A percentile compares a stretch with the other conserved stretches of the same genome.
These are phyloP conservation scores for Gorgonomyces haynaldii DNA, from an alignment of 192 early-diverging fungal species.

Conservation along the genomic window DNA sequence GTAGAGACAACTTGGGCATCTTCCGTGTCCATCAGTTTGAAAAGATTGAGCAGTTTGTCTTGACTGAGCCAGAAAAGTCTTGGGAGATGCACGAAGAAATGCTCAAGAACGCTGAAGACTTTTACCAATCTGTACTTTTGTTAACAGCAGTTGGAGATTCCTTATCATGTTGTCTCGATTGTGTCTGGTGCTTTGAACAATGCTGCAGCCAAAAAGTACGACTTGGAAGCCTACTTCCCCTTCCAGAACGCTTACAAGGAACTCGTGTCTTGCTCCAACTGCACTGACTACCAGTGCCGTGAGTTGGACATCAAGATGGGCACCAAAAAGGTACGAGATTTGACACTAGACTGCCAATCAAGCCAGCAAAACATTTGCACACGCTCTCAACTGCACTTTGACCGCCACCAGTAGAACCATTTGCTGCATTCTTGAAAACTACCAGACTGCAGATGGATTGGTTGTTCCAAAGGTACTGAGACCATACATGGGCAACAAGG, in stretches of 20 bases:
- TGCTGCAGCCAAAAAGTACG: conserved; percentile 98
- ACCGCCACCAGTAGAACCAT: conserved; percentile 91
- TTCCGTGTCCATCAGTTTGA: conserved; percentile 99
- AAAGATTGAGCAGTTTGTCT: conserved; percentile 97
- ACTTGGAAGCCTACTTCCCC: conserved; percentile 99
- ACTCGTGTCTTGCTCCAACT: conserved; percentile 97
- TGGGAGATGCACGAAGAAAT: conserved; percentile 99
- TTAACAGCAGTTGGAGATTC: conserved; percentile 64
- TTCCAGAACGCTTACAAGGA: conserved; percentile 97
- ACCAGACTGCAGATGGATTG: conserved; percentile 81
- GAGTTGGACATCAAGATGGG: conserved; percentile 91
- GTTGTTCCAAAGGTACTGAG: conserved; percentile 74
- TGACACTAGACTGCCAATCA: conserved; percentile 42
- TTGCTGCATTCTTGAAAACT: conserved; percentile 92
- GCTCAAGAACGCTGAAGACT: conserved; percentile 82
- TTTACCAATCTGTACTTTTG: conserved; percentile 62
- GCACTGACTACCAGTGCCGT: conserved; percentile 96
- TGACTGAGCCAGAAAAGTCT: conserved; percentile 92
- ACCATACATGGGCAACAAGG: conserved; percentile 86
- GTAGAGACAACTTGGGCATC: conserved; percentile 95
- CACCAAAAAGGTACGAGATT: conserved; percentile 63
- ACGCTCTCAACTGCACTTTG: conserved; percentile 94
- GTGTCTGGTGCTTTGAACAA: conserved; percentile 98
- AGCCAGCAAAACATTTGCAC: conserved; percentile 87
- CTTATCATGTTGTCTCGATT: conserved; percentile 90